A percentile compares a stretch with the other conserved stretches of the same genome.
Evolutionary conservation across 2,329 filamentous ascomycete species (phyloP).

Genomic region (Hirsutella thompsonii): DNA sequence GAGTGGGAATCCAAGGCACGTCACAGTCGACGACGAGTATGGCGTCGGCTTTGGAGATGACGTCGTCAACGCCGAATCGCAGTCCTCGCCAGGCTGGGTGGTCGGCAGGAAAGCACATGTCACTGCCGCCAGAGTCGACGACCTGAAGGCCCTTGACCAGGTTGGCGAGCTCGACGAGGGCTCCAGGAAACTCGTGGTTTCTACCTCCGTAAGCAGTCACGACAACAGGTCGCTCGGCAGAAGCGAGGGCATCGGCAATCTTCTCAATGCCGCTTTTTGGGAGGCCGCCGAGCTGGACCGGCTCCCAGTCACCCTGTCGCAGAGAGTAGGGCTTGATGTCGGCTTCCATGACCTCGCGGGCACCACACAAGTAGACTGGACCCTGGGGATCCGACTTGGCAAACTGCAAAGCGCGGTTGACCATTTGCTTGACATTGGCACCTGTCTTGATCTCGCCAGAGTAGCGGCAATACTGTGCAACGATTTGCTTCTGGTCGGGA

Average conservation of each 20-base stretch:
- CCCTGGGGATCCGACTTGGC: conserved; percentile 65
- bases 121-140: conserved; percentile 63
- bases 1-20: conserved; percentile 85
- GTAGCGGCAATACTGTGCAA: conserved; percentile 78
- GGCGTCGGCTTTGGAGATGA: conserved; percentile 65
- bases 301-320: conserved; percentile 56
- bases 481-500: conserved; percentile 67
- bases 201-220: conserved; percentile 61
- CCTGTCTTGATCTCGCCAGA: conserved; percentile 72
- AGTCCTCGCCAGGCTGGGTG: conserved; percentile 59
- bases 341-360: conserved; percentile 75
- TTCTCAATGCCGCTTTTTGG: conserved; percentile 36
- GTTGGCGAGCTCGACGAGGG: conserved; percentile 55
- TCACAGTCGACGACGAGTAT: conserved; percentile 83
- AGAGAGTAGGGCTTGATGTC: conserved; percentile 64
- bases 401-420: conserved; percentile 74
- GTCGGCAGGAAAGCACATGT: conserved; percentile 68
- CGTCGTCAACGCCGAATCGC: conserved; percentile 60
- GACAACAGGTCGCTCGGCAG: conserved; percentile 53
- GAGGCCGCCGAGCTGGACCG: conserved; percentile 53
- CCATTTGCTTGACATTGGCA: conserved; percentile 78
- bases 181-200: conserved; percentile 48
- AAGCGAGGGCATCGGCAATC: conserved; percentile 50
- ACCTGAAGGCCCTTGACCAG: conserved; percentile 57
- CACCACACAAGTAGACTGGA: conserved; percentile 67